Evolutionary conservation across 345 rosid species (phyloP), one percentile per base, ranked within the genome.

Genomic region (Diplotaxis tenuifolia): DNA sequence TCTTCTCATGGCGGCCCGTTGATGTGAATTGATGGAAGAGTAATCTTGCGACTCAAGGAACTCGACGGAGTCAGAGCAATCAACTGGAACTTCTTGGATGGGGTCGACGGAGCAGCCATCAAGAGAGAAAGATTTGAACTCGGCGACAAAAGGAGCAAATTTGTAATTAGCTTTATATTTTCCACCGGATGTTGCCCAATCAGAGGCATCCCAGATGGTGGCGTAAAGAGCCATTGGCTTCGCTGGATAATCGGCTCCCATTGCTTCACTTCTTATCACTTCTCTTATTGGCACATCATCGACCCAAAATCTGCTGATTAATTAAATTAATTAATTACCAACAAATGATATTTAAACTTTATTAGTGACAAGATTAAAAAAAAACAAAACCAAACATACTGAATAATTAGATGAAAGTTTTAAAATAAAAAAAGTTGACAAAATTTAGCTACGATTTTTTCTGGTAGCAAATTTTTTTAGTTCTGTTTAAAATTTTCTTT

Each of bases 201-300:
- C 83, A 0, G 99, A 92, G 5, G 90, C 98, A 22, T 96, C 99
- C 99, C 99, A 96, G n/a, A 92, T 90, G 0, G 99, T 92, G 10
- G 97, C 94, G 29, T 92, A 92, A 15, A 96, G 58, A 1, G 91
- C 38, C 99, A 96, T 92, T 12, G 99, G 98, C 78, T 89, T 92
- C 6, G 89, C 75, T 28, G 99, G 97, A 70, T 81, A 95, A 36
- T 95, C 99, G 0, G 79, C 78, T 0, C 92, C 91, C 99, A 89
- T 95, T 70, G 75, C 92, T 1, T 80, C 85, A 3, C 47, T 85
- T 20, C 88, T 77, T 12, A 87, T 72, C 5, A 92, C 85, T 67
- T 88, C 97, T 77, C 99, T 76, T 15, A 95, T 88, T 0, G 98
- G 99, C 9, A 90, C 85, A 9, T 95, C 89, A 36, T 95, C 99